A percentile compares a stretch with the other conserved stretches of the same genome.
phyloP scores from a whole-genome alignment of 257 asterid species.

The Scutellaria barbata region DNA sequence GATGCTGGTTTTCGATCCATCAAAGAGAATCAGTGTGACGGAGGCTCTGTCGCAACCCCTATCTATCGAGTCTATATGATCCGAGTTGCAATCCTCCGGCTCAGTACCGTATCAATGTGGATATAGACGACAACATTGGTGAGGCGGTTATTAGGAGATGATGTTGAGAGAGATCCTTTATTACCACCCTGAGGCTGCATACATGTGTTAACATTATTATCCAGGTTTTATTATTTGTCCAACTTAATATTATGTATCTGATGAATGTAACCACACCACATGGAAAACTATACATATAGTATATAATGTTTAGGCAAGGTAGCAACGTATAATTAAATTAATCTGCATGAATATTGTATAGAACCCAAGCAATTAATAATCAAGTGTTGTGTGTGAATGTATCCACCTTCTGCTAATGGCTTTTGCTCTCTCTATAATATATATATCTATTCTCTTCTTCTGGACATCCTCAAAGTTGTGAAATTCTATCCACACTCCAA shows the following conservation, averaged over 20 bases:
- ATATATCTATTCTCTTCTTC: too few relatives aligned
- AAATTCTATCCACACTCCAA: too few relatives aligned
- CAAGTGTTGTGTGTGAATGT: too few relatives aligned
- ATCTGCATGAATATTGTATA: too few relatives aligned
- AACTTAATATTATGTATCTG: neutral
- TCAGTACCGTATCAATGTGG: conserved; percentile 39
- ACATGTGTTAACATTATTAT: conserved; percentile 5
- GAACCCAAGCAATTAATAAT: too few relatives aligned
- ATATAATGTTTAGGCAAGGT: too few relatives aligned
- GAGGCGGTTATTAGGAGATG: conserved; percentile 49
- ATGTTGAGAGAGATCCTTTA: conserved; percentile 49
- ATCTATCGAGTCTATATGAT: conserved; percentile 45
- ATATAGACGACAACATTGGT: conserved; percentile 48
- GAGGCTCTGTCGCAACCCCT: conserved; percentile 55
- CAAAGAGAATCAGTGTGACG: conserved; percentile 44
- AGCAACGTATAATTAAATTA: too few relatives aligned
- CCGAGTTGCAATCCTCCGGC: conserved; percentile 48
- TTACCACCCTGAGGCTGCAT: conserved; percentile 50
- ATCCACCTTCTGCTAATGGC: too few relatives aligned
- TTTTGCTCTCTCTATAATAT: too few relatives aligned
- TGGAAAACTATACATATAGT: too few relatives aligned
- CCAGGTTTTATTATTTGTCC: too few relatives aligned
- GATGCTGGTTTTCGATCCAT: conserved; percentile 56
- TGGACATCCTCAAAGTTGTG: too few relatives aligned
- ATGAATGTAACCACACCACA: neutral